These are phyloP conservation scores for Clavulina sp. DNA, from an alignment of 768 basidiomycete genomes.

Conservation along the genomic window DNA sequence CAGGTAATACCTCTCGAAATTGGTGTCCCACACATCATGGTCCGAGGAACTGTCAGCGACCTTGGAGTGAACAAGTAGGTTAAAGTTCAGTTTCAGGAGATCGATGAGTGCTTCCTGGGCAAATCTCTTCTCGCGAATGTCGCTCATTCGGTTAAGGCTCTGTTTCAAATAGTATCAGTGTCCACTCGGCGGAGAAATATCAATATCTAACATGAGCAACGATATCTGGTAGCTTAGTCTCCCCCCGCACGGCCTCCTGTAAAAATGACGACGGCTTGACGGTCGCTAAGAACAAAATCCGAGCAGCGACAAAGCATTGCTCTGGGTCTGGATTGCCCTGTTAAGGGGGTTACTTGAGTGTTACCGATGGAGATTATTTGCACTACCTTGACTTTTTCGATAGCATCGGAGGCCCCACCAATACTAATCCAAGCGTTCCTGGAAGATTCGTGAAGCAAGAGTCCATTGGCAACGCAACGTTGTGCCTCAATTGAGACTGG, in stretches of 20 bases:
- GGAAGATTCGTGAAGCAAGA: constrained; percentile 11
- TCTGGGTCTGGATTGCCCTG: constrained; percentile 1
- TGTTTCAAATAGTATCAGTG: constrained; percentile 8
- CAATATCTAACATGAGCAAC: constrained; percentile 12
- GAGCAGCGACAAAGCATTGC: constrained; percentile 12
- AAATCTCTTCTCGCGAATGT: constrained; percentile 34
- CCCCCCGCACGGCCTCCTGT: constrained; percentile 16
- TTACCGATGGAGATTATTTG: background rate
- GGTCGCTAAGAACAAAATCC: constrained; percentile 14
- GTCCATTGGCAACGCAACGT: constrained; percentile 14
- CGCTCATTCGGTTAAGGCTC: constrained; percentile 15
- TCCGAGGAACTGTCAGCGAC: too few relatives aligned
- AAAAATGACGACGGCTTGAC: constrained; percentile 13
- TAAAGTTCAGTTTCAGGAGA: constrained; percentile 70
- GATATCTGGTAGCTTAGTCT: constrained; percentile 14
- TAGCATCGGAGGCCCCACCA: constrained; percentile 7
- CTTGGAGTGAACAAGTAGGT: constrained; percentile 64
- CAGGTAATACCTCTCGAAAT: constrained; percentile 25
- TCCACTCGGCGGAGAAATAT: background rate
- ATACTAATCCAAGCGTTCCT: constrained; percentile 10
- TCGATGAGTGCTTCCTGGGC: constrained; percentile 64
- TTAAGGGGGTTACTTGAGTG: background rate
- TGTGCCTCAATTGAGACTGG: constrained; percentile 11
- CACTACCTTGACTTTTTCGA: constrained; percentile 9
- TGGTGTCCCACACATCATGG: constrained; percentile 13